Conservation (phyloP, 306 rosid species). For the Quercus aquifolioides region DNA sequence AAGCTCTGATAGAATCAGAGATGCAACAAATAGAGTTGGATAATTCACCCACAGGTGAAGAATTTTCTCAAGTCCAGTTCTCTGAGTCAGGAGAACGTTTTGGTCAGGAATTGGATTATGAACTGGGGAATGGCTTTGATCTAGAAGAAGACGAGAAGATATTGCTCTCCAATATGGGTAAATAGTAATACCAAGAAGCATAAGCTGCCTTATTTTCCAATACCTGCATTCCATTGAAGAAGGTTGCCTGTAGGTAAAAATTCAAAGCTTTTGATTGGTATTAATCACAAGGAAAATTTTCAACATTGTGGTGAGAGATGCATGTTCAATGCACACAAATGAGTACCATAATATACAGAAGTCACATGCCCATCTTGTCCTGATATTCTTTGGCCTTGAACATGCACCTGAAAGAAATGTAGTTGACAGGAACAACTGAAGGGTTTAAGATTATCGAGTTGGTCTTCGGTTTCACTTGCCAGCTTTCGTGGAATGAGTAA, state of each 20-base stretch:
- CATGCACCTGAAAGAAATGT: neutral
- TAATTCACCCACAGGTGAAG: constrained; percentile 18
- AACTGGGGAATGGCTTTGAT: constrained; percentile 39
- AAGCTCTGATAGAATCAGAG: constrained; percentile 49
- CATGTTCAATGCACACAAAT: neutral
- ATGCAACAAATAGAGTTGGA: constrained; percentile 39
- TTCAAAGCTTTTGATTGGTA: neutral
- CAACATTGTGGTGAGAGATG: neutral
- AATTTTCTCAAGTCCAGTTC: constrained; percentile 11
- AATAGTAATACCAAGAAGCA: constrained; percentile 5
- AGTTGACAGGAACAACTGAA: neutral
- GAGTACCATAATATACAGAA: neutral
- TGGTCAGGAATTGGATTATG: constrained; percentile 42
- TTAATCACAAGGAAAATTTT: neutral
- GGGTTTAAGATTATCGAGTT: neutral
- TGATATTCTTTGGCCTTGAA: neutral
- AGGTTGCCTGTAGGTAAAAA: neutral
- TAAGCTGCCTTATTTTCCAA: neutral
- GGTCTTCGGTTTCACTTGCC: neutral
- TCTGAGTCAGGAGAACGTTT: constrained; percentile 33
- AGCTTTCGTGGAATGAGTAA: neutral
- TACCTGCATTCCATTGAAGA: neutral
- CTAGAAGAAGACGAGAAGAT: constrained; percentile 56
- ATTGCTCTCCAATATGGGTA: constrained; percentile 40
- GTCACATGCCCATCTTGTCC: neutral